Evolutionary conservation across 2,329 filamentous ascomycete species (phyloP).

Genomic region (Exophiala dermatitidis): DNA sequence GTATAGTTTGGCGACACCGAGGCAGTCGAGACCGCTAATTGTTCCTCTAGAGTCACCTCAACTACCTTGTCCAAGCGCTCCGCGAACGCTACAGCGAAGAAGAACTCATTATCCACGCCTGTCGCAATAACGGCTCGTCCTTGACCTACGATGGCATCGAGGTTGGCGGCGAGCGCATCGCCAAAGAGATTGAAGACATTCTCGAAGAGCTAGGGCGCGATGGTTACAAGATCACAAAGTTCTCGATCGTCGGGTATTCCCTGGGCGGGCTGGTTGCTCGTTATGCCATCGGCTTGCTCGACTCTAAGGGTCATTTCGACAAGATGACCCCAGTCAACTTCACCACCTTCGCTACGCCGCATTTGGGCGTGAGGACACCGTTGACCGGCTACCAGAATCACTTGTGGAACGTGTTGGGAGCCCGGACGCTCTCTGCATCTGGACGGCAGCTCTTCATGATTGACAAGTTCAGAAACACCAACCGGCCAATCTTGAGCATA

Average conservation of each 20-base stretch:
- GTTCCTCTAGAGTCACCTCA: constrained; percentile 39
- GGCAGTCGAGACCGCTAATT: constrained; percentile 2
- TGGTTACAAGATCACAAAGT: constrained; percentile 67
- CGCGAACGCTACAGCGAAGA: constrained; percentile 45
- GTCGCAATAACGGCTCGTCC: constrained; percentile 49
- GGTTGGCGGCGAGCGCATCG: constrained; percentile 59
- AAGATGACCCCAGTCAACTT: constrained; percentile 83
- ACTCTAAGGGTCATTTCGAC: constrained; percentile 73
- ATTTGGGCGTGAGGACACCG: constrained; percentile 68
- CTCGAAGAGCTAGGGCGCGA: constrained; percentile 48
- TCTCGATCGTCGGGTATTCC: constrained; percentile 85
- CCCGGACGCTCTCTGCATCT: constrained; percentile 71
- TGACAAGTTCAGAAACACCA: constrained; percentile 76
- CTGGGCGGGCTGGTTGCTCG: constrained; percentile 79
- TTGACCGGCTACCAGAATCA: constrained; percentile 58
- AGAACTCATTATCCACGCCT: constrained; percentile 49
- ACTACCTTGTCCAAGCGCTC: constrained; percentile 47
- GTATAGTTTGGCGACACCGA: constrained; percentile 3
- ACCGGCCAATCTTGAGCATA: constrained; percentile 69
- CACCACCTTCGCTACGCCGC: constrained; percentile 81
- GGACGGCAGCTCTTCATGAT: constrained; percentile 82
- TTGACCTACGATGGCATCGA: constrained; percentile 63
- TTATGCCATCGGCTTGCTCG: constrained; percentile 77
- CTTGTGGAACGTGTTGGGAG: constrained; percentile 77
- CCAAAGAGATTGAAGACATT: constrained; percentile 55